Conservation (phyloP, 352 stramenopile genomes). For the Phytophthora palmivora region DNA sequence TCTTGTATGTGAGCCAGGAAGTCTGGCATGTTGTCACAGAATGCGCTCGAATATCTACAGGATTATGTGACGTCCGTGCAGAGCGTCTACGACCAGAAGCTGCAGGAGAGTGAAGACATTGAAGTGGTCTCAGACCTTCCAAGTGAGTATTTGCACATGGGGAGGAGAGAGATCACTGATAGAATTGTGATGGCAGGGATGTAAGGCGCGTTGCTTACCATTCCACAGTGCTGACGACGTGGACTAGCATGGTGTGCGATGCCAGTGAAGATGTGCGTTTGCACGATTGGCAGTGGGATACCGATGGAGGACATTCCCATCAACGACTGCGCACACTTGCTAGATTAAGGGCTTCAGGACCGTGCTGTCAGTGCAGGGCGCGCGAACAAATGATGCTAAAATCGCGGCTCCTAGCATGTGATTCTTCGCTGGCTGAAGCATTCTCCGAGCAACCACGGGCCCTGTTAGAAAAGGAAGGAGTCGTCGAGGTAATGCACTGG, state of each 20-base stretch:
- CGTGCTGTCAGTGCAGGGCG: slow-evolving; percentile 56
- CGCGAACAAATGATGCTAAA: slow-evolving; percentile 80
- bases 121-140: slow-evolving; percentile 70
- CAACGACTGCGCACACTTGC: slow-evolving; percentile 68
- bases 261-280: slow-evolving; percentile 69
- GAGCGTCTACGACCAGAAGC: slow-evolving; percentile 66
- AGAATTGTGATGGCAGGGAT: slow-evolving; percentile 41
- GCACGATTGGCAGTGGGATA: slow-evolving; percentile 53
- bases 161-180: background rate
- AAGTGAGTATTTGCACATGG: slow-evolving; percentile 56
- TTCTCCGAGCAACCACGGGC: slow-evolving; percentile 45
- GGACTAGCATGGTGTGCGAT: slow-evolving; percentile 73
- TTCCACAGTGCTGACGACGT: slow-evolving; percentile 48
- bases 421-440: slow-evolving; percentile 58
- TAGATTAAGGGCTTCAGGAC: slow-evolving; percentile 82
- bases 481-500: slow-evolving; percentile 53
- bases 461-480: slow-evolving; percentile 35
- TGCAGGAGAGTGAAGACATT: slow-evolving; percentile 68
- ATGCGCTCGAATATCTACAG: slow-evolving; percentile 94
- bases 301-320: slow-evolving; percentile 66
- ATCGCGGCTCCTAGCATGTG: slow-evolving; percentile 67
- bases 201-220: slow-evolving; percentile 75
- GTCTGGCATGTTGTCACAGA: slow-evolving; percentile 93
- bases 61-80: slow-evolving; percentile 90
- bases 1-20: slow-evolving; percentile 54